Percentiles rank a stretch among this genome's conserved stretches.
These are phyloP conservation scores for Pleurostoma richardsiae DNA, from an alignment of 2,329 filamentous ascomycete species.

Conservation along the genomic window DNA sequence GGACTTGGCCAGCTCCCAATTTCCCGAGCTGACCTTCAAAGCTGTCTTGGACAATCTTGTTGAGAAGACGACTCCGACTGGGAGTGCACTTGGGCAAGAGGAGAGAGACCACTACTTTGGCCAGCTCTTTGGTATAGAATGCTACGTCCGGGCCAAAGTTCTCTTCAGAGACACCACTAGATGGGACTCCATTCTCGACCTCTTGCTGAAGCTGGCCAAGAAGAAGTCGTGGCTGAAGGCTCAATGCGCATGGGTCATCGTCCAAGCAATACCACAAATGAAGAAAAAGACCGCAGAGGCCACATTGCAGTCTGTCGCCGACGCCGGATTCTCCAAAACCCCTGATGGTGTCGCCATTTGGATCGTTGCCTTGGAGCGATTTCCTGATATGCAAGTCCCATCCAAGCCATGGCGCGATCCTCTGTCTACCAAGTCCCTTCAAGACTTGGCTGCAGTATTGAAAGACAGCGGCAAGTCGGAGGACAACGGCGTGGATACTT, in stretches of 20 bases:
- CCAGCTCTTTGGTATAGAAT: constrained; percentile 80
- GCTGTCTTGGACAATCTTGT: constrained; percentile 46
- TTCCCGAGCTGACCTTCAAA: constrained; percentile 50
- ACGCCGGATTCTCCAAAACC: constrained; percentile 67
- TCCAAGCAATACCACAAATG: constrained; percentile 64
- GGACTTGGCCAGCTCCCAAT: constrained; percentile 38
- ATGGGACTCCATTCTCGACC: constrained; percentile 65
- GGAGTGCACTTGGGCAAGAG: constrained; percentile 62
- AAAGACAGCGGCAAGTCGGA: constrained; percentile 63
- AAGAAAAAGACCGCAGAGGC: constrained; percentile 51
- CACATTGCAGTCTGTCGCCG: constrained; percentile 57
- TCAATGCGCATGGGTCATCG: constrained; percentile 79
- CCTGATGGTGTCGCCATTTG: constrained; percentile 88
- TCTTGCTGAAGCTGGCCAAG: constrained; percentile 68
- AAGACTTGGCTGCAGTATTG: constrained; percentile 68
- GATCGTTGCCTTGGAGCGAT: constrained; percentile 63
- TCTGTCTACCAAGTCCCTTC: constrained; percentile 62
- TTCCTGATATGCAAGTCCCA: constrained; percentile 60
- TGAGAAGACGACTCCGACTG: constrained; percentile 49
- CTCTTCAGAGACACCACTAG: constrained; percentile 56
- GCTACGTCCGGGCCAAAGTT: constrained; percentile 74
- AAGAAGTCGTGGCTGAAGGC: constrained; percentile 87
- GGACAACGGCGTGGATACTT: constrained; percentile 33
- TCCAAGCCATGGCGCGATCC: constrained; percentile 76
- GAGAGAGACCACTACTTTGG: constrained; percentile 82